A percentile compares a stretch with the other conserved stretches of the same genome.
These are phyloP conservation scores for Strobilomyces echinocephalus DNA, from an alignment of 768 basidiomycete genomes.

Conservation along the genomic window DNA sequence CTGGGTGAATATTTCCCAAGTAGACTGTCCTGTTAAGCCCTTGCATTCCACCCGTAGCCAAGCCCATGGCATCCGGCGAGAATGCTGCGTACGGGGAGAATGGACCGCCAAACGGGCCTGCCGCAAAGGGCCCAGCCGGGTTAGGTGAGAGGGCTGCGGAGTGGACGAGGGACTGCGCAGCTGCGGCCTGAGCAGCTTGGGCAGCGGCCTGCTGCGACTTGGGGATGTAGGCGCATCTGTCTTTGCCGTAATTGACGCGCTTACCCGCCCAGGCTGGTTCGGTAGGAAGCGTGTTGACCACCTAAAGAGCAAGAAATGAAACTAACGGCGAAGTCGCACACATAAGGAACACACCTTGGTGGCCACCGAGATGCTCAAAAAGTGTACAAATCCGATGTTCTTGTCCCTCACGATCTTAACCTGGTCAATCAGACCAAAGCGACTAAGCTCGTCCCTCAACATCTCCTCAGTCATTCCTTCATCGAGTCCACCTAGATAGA, in stretches of 20 bases:
- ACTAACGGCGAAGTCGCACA: not conserved
- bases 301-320: constrained; percentile 42
- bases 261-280: constrained; percentile 95
- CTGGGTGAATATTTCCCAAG: constrained; percentile 94
- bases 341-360: constrained; percentile 64
- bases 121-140: constrained; percentile 28
- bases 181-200: constrained; percentile 82
- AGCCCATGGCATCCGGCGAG: constrained; percentile 37
- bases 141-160: constrained; percentile 38
- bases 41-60: constrained; percentile 37
- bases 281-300: constrained; percentile 87
- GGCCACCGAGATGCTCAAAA: constrained; percentile 90
- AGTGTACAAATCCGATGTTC: constrained; percentile 99
- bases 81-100: constrained; percentile 51
- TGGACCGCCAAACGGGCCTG: constrained; percentile 31
- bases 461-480: constrained; percentile 88
- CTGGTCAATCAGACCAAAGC: constrained; percentile 96
- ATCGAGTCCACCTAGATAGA: constrained; percentile 92
- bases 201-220: constrained; percentile 90
- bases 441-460: constrained; percentile 83
- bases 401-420: constrained; percentile 99
- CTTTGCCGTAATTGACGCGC: constrained; percentile 97
- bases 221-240: constrained; percentile 96
- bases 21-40: constrained; percentile 91
- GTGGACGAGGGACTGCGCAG: constrained; percentile 64